These are phyloP conservation scores for Sporothrix globosa DNA, from an alignment of 2,329 filamentous ascomycete genomes.

Conservation along the genomic window DNA sequence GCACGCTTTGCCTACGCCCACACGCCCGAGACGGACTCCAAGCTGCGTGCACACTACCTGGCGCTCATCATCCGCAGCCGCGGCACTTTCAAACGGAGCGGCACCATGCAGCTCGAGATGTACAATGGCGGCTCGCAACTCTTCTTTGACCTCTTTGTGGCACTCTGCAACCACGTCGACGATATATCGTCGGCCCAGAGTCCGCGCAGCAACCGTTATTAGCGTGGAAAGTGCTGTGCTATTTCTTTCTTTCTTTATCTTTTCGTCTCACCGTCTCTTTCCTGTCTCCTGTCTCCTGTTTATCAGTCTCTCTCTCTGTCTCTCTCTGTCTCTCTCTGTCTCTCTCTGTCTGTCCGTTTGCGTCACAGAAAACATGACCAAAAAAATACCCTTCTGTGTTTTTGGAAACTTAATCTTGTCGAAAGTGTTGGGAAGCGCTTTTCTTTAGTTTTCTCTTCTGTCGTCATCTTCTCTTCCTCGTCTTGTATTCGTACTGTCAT, in stretches of 20 bases:
- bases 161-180: conserved; percentile 87
- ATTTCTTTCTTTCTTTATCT: neutral
- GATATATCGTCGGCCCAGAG: conserved; percentile 61
- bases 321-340: neutral
- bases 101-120: conserved; percentile 96
- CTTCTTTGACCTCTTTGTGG: conserved; percentile 93
- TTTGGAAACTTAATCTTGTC: conserved; percentile 16
- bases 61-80: conserved; percentile 88
- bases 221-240: neutral
- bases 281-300: neutral
- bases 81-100: conserved; percentile 87
- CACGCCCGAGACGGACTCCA: conserved; percentile 88
- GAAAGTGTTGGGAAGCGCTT: neutral
- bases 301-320: neutral
- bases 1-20: conserved; percentile 89
- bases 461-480: neutral
- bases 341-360: neutral
- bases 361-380: conserved; percentile 11
- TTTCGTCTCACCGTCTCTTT: neutral
- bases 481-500: conserved; percentile 16
- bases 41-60: conserved; percentile 85
- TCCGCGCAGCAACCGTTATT: conserved; percentile 46
- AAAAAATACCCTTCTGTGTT: conserved; percentile 30
- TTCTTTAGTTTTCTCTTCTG: neutral
- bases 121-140: conserved; percentile 77